Percentiles rank a stretch among this genome's conserved stretches.
These are phyloP conservation scores for Manihot esculenta DNA, from an alignment of 441 rosid species.

Conservation along the genomic window DNA sequence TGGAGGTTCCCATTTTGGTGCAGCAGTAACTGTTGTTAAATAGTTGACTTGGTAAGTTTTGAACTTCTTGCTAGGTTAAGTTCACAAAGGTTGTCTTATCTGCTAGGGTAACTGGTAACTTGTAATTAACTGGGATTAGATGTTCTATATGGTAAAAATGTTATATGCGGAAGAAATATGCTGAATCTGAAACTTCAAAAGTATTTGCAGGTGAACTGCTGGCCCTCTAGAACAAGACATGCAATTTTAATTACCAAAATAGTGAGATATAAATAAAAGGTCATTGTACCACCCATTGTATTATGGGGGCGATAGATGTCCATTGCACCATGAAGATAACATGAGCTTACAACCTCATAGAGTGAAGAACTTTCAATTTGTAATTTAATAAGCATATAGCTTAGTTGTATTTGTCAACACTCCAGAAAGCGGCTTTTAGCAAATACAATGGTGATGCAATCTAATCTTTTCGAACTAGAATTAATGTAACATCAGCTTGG, in stretches of 20 bases:
- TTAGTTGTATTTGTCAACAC: too few relatives aligned
- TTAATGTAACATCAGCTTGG: too few relatives aligned
- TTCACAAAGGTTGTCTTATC: too few relatives aligned
- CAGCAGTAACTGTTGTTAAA: constrained; percentile 13
- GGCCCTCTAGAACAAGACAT: background rate
- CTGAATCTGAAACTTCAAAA: background rate
- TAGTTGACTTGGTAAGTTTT: too few relatives aligned
- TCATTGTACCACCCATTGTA: background rate
- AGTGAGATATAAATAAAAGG: background rate
- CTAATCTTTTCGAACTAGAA: too few relatives aligned
- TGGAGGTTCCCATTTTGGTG: constrained; percentile 5
- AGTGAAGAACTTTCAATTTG: background rate
- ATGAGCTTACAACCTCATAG: background rate
- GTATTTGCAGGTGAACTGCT: background rate
- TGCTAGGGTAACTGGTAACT: background rate
- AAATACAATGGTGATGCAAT: too few relatives aligned
- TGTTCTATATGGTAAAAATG: background rate
- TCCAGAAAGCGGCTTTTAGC: too few relatives aligned
- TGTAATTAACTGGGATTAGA: background rate
- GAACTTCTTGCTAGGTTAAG: too few relatives aligned
- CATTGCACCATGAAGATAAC: background rate
- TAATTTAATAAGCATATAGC: too few relatives aligned
- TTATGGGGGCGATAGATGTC: background rate
- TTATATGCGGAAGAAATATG: background rate
- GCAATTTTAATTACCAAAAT: background rate